These are phyloP conservation scores for Ophiosphaerella herpotricha DNA, from an alignment of 2,329 filamentous ascomycete species.

Conservation along the genomic window DNA sequence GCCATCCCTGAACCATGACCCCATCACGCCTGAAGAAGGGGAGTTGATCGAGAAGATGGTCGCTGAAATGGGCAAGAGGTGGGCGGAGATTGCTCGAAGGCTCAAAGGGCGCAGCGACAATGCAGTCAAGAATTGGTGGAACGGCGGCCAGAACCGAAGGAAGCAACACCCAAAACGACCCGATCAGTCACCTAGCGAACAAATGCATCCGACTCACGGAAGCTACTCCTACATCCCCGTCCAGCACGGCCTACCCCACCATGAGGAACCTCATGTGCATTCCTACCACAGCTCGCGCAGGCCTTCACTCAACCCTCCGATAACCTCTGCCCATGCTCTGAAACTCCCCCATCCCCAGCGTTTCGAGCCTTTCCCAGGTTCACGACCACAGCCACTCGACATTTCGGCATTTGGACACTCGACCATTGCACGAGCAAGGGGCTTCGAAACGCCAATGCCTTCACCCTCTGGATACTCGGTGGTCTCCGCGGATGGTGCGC, in stretches of 20 bases:
- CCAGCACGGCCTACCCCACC: constrained; percentile 26
- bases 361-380: constrained; percentile 38
- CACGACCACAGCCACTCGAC: constrained; percentile 40
- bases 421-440: constrained; percentile 29
- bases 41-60: constrained; percentile 78
- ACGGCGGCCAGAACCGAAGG: constrained; percentile 85
- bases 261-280: constrained; percentile 32
- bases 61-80: constrained; percentile 77
- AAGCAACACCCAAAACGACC: constrained; percentile 48
- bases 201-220: constrained; percentile 38
- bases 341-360: constrained; percentile 41
- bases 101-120: constrained; percentile 89
- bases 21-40: constrained; percentile 78
- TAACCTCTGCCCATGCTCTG: constrained; percentile 34
- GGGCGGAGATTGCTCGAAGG: constrained; percentile 88
- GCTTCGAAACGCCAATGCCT: constrained; percentile 62
- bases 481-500: constrained; percentile 66
- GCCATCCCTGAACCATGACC: constrained; percentile 76
- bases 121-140: constrained; percentile 98
- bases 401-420: constrained; percentile 29
- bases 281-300: constrained; percentile 37
- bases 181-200: constrained; percentile 31
- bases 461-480: constrained; percentile 68
- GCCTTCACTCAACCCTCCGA: constrained; percentile 31
- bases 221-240: constrained; percentile 35